Percentiles rank a stretch among this genome's conserved stretches.
These are phyloP conservation scores for Trichoderma breve DNA, from an alignment of 2,329 filamentous ascomycete genomes.

Conservation along the genomic window DNA sequence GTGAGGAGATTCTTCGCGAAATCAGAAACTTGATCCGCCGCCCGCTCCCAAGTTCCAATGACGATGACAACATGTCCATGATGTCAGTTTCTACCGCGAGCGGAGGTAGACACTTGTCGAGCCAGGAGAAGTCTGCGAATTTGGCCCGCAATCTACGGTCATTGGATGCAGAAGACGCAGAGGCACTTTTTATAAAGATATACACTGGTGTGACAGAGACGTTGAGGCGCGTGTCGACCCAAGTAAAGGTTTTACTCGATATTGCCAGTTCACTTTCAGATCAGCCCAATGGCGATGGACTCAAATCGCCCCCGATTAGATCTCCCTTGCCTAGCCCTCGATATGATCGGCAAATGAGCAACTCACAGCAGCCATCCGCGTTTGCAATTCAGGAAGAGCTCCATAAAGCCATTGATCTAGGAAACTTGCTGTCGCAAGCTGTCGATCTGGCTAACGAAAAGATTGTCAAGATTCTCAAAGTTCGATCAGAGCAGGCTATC, in stretches of 20 bases:
- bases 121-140: constrained; percentile 86
- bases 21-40: constrained; percentile 80
- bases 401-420: constrained; percentile 72
- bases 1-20: constrained; percentile 80
- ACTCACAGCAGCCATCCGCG: constrained; percentile 27
- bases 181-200: constrained; percentile 75
- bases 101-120: constrained; percentile 65
- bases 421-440: constrained; percentile 73
- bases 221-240: constrained; percentile 77
- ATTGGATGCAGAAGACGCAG: constrained; percentile 79
- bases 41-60: constrained; percentile 85
- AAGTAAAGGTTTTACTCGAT: constrained; percentile 92
- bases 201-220: constrained; percentile 89
- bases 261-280: constrained; percentile 74
- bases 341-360: constrained; percentile 31
- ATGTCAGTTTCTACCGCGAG: constrained; percentile 77
- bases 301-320: constrained; percentile 48
- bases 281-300: constrained; percentile 36
- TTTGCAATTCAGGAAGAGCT: constrained; percentile 68
- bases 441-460: constrained; percentile 79
- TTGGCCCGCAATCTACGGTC: constrained; percentile 84
- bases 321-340: constrained; percentile 55
- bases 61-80: constrained; percentile 90
- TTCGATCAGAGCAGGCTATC: constrained; percentile 71
- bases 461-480: constrained; percentile 71